Evolutionary conservation across 208 protist genomes (phyloP), one percentile per base, ranked within the genome.

Genomic region (Trypanosoma brucei): DNA sequence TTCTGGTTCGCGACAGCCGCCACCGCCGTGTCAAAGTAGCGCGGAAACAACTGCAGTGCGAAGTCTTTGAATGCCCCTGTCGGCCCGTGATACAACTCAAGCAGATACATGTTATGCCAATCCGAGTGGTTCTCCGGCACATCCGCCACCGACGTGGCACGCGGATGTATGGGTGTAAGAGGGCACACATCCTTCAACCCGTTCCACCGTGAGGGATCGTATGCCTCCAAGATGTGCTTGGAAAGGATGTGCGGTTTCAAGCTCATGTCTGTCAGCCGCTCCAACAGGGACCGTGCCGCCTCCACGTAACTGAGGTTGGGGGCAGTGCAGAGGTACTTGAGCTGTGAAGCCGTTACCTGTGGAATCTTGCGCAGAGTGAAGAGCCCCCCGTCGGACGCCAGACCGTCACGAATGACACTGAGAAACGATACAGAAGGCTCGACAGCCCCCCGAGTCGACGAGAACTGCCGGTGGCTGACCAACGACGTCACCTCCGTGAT

Each of bases 41-140:
- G 73, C 0, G 91, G 88, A 59, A 96, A 92, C 45, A 96, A 78
- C 72, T 96, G 91, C 42, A 96, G 65, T 7, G 91, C 86, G 61
- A 96, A 93, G 76, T 96, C 88, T 74, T 94, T 94, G 72, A 96
- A 96, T 57, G 86, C 86, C 0, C 83, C 88, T 5, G 91, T 96
- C n/a, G 88, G 91, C 22, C 91, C 88, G 58, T 96, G 88, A 73
- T 76, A 96, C 30, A 93, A 81, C 74, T 96, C 91, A 70, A 94
- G 61, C 0, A 93, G 53, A 31, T 36, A 66, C 53, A 66, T 59
- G 22, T 42, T 38, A 11, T 37, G 0, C 61, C 53, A 68, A 31
- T 34, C 2, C 4, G 22, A 7, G 13, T 58, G 22, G 8, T 13
- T 2, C 51, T n/a, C 7, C 3, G 11, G 22, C 36, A 38, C 9